phyloP scores from a whole-genome alignment of 805 yeast species.

The Nakazawaea siamensis region DNA sequence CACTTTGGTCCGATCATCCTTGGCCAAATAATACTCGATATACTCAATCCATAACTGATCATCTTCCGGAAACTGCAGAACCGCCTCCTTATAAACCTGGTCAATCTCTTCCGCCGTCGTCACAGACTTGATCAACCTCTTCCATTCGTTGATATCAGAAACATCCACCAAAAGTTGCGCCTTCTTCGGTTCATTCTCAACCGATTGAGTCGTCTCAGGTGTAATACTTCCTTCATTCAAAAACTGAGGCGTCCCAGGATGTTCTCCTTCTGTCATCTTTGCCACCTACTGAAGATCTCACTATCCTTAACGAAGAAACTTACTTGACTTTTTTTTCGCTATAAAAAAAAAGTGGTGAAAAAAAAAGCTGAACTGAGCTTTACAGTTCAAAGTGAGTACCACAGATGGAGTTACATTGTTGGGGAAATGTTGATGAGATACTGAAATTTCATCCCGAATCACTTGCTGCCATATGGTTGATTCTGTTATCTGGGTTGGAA shows the following conservation, averaged over 20 bases:
- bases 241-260: constrained; percentile 12
- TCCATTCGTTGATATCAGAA: constrained; percentile 49
- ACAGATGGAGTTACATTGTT: constrained; percentile 36
- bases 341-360: no score
- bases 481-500: constrained; percentile 20
- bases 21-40: constrained; percentile 56
- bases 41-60: constrained; percentile 72
- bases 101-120: constrained; percentile 27
- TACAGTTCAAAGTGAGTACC: background rate
- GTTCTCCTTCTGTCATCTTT: no score
- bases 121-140: constrained; percentile 34
- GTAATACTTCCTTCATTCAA: constrained; percentile 3
- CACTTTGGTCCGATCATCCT: constrained; percentile 51
- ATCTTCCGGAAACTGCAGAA: constrained; percentile 65
- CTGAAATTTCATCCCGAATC: constrained; percentile 46
- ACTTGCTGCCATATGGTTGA: constrained; percentile 36
- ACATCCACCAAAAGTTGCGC: constrained; percentile 46
- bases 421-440: constrained; percentile 36
- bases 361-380: background rate
- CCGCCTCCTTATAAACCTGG: constrained; percentile 48
- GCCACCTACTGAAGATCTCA: no score
- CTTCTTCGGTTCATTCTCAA: constrained; percentile 41
- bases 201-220: constrained; percentile 8
- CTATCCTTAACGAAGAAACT: no score
- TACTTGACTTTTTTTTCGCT: no score